Conservation (phyloP, 2,329 filamentous ascomycete genomes). For the Botryosphaeria dothidea region DNA sequence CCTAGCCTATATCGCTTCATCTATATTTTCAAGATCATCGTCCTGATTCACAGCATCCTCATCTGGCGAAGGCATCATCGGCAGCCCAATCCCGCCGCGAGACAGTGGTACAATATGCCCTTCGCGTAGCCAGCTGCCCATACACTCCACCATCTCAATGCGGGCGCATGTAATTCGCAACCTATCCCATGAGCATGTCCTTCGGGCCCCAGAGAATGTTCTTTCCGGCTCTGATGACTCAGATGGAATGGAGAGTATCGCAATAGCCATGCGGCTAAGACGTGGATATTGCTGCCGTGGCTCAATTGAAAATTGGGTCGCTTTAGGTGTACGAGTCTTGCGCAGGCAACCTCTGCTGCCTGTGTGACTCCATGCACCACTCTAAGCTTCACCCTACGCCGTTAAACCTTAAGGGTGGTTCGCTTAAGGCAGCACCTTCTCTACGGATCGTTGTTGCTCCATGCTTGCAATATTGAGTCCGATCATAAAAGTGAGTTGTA, state of each 20-base stretch:
- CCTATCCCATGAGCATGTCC: not conserved
- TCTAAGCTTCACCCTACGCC: too few species aligned
- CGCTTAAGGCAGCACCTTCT: too few species aligned
- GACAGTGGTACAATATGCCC: not conserved
- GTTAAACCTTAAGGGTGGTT: too few species aligned
- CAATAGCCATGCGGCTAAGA: not conserved
- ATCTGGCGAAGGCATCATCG: not conserved
- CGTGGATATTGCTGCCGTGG: not conserved
- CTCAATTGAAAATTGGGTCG: too few species aligned
- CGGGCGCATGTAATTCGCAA: not conserved
- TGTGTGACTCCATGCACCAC: too few species aligned
- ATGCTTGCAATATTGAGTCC: too few species aligned
- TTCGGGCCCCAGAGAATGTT: not conserved
- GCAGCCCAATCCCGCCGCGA: not conserved
- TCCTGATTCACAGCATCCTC: not conserved
- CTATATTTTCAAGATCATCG: not conserved
- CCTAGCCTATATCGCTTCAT: not conserved
- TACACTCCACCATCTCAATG: not conserved
- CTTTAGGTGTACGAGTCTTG: too few species aligned
- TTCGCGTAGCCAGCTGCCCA: not conserved
- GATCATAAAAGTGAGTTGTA: too few species aligned
- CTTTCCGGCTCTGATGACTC: not conserved
- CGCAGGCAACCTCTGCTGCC: too few species aligned
- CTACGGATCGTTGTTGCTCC: too few species aligned
- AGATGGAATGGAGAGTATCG: not conserved